Base-by-base conservation (phyloP, 2,329 filamentous ascomycete species). In the Colletotrichum tanaceti region DNA sequence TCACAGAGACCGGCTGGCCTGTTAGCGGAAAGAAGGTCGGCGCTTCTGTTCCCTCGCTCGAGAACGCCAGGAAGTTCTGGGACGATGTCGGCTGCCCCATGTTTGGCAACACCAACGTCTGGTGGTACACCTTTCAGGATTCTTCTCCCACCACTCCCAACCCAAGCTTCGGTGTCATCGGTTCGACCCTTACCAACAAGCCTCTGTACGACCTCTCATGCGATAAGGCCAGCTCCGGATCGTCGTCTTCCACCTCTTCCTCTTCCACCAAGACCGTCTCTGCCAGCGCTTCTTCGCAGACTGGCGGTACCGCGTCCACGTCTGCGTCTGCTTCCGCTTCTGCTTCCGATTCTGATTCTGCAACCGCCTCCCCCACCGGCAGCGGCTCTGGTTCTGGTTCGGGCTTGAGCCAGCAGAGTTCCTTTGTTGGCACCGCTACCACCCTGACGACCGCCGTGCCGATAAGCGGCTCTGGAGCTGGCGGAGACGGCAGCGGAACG, bases 1-100 rank as follows among this genome's bases (percentile, higher is more conserved):
- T 97, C 71, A 96, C 93, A 35, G 93, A 97, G 85, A 96, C 93
- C 18, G 94, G 94, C 72, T 96, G 92, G 89, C 93, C 94, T 57
- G 89, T 94, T 61, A 89, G 85, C 74, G 94, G 93, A 64, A 81
- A 86, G 72, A 85, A 82, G 1, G 80, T 86, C 70, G 89, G 89
- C 73, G 77, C 87, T 57, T 92, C 88, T 47, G 85, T 91, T 11
- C 84, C 94, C 6, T 89, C 84, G 43, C 71, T 81, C 39, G 81
- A 85, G 61, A 94, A 95, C 76, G 93, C 94, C 50, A 85, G 92
- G 82, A 86, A 80, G n/a, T 97, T 89, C 86, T 97, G 93, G 91
- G 85, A 92, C 73, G 83, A 91, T 53, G 91, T 95, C 60, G 92
- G 89, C 60, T 97, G 93, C 85, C 83, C 86, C 63, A 79, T 90